Base-by-base conservation (phyloP, 148 eudicot species). In the Silene latifolia region DNA sequence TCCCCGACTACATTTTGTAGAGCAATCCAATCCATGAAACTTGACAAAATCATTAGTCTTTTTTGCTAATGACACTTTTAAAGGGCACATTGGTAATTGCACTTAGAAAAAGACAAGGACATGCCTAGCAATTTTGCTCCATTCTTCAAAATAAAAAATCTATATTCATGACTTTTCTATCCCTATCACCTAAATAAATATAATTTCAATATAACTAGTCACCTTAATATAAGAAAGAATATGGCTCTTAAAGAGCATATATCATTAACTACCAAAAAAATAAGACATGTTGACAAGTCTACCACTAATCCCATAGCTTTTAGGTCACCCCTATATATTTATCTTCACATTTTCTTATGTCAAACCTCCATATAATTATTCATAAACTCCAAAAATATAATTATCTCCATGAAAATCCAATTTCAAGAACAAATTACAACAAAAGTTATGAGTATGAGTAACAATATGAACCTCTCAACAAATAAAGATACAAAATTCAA, bases 391-490 rank as follows among this genome's bases (percentile, higher is more conserved):
- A 24, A 25, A 61, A 46, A 17, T 9, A 48, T 11, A 48, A 13
- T 48, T 48, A 48, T 17, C 15, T 18, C 66, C 20, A 88, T 87
- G 89, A 86, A 87, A 69, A 82, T 88, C 57, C 83, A 86, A 23
- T 88, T 88, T 58, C 79, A 76, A 76, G 29, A 21, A 39, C 58
- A 68, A 77, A 81, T 67, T 57, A 53, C 75, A 77, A 44, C 68
- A 24, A 71, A 74, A 63, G 69, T 53, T 54, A 63, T 72, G 69
- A 51, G 18, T 54, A 63, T 69, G 66, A 51, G 18, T 15, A 76
- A 44, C 7, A 54, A 47, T 20, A 72, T 67, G 73, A 4, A 13
- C 61, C 59, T 77, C 7, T 80, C 83, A 51, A 63, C 57, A 24
- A 72, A 42, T 63, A 78, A 77, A 56, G 72, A 21, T 8, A 71